phyloP scores from a whole-genome alignment of 2,329 filamentous ascomycete genomes.

The Thelonectria olida region DNA sequence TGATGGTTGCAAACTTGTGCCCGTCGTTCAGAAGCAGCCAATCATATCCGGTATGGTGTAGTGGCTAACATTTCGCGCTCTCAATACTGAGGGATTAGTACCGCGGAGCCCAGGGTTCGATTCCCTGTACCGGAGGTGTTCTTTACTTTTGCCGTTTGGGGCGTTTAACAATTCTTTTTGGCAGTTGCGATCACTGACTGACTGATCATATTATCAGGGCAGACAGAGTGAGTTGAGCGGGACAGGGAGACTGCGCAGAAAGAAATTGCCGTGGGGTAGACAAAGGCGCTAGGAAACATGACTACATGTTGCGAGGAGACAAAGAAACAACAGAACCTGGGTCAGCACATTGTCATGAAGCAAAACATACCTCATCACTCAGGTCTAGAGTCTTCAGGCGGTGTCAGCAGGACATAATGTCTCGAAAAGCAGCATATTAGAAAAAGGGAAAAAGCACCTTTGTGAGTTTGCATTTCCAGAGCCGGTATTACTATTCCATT shows the following conservation, averaged over 20 bases:
- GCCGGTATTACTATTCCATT: conserved; percentile 43
- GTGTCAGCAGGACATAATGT: conserved; percentile 43
- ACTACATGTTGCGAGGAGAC: not conserved
- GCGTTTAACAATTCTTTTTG: no score
- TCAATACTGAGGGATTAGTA: conserved; percentile 8
- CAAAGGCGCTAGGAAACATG: not conserved
- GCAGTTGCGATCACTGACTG: no score
- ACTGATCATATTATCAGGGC: no score
- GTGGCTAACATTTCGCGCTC: conserved; percentile 39
- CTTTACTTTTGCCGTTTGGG: no score
- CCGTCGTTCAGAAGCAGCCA: no score
- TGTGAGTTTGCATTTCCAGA: conserved; percentile 31
- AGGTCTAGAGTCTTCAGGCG: conserved; percentile 28
- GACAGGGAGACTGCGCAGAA: no score
- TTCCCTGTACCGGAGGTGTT: not conserved
- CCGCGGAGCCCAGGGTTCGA: not conserved
- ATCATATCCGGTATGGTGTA: conserved; percentile 43
- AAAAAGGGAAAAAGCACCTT: conserved; percentile 46
- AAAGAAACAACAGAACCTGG: conserved; percentile 5
- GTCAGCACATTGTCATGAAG: conserved; percentile 26
- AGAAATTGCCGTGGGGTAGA: no score
- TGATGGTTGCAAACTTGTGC: no score
- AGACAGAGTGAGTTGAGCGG: no score
- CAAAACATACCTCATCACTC: conserved; percentile 36
- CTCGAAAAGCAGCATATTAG: conserved; percentile 29